Base-by-base conservation (phyloP, 169 alveolate genomes). In the Hepatocystis sp. region DNA sequence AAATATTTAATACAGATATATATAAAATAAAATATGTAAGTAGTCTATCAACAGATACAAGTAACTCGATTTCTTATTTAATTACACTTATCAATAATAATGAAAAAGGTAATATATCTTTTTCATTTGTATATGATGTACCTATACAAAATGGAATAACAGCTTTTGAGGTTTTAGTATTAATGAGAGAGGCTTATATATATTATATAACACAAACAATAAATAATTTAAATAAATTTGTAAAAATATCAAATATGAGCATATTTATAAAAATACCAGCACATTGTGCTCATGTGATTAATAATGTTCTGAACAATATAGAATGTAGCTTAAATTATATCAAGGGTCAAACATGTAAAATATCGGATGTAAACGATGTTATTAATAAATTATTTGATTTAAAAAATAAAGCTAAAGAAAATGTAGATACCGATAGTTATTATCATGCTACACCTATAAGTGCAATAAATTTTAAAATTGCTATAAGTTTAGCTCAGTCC, bases 251-350 rank as follows among this genome's bases (percentile, higher is more conserved):
- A 17, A 81, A 81, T 17, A 65, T 81, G 28, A 81, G 89, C 7
- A 81, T 81, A 34, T 81, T 61, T 55, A 61, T 81, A 21, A 60
- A 32, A 39, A 56, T 81, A 2, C 89, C 89, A 8, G 2, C 0
- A 2, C 34, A 61, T 21, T 39, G 63, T 3, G 2, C 46, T 2
- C 32, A 21, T 10, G 53, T 81, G 32, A 53, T 39, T 81, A 81
- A 61, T 25, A 53, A 55, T 5, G 28, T 63, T 25, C 32, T 81
- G 28, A 66, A 81, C 4, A 81, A 81, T 63, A 21, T 81, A 30
- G 76, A 81, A 17, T 81, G 89, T 23, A 81, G 89, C 25, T 49
- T 81, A 19, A 23, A 36, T 3, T 65, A 61, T 40, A 81, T 81
- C 60, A 19, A 53, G 0, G 89, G 89, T 3, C 19, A 28, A 28